phyloP scores from a whole-genome alignment of 73 alveolate species.

The Symbiodinium natans region DNA sequence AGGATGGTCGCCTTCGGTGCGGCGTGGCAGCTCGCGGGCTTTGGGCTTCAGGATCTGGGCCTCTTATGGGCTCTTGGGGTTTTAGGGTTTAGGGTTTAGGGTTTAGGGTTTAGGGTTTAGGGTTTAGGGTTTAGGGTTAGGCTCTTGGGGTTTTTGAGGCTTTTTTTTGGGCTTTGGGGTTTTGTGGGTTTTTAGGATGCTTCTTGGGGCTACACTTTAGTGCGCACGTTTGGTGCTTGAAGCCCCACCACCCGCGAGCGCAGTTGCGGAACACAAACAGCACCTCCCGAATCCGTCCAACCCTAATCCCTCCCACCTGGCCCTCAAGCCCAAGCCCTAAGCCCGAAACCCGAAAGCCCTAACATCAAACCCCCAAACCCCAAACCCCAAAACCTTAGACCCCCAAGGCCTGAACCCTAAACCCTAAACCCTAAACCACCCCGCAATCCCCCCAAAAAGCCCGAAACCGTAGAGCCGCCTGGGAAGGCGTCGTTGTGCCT shows the following conservation, averaged over 20 bases:
- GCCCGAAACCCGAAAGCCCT: background rate
- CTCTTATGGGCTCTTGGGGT: too few species aligned
- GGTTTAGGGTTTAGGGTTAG: background rate
- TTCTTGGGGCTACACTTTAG: too few species aligned
- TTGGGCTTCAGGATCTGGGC: too few species aligned
- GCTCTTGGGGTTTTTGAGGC: background rate
- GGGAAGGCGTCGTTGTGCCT: too few species aligned
- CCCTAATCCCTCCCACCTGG: background rate
- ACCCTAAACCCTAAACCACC: background rate
- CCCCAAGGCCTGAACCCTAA: background rate
- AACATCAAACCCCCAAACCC: too few species aligned
- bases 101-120: background rate
- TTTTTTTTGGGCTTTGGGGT: background rate
- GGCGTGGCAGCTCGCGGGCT: background rate
- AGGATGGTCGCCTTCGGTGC: conserved; percentile 69
- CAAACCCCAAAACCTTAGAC: too few species aligned
- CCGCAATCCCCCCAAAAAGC: too few species aligned
- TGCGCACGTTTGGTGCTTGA: too few species aligned
- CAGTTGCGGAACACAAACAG: background rate
- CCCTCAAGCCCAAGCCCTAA: background rate
- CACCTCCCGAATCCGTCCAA: background rate
- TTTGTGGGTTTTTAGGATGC: background rate
- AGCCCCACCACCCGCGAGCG: too few species aligned
- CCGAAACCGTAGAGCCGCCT: too few species aligned
- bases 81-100: too few species aligned